Evolutionary conservation across 352 stramenopile genomes (phyloP).

Genomic region (Phytophthora chlamydospora): DNA sequence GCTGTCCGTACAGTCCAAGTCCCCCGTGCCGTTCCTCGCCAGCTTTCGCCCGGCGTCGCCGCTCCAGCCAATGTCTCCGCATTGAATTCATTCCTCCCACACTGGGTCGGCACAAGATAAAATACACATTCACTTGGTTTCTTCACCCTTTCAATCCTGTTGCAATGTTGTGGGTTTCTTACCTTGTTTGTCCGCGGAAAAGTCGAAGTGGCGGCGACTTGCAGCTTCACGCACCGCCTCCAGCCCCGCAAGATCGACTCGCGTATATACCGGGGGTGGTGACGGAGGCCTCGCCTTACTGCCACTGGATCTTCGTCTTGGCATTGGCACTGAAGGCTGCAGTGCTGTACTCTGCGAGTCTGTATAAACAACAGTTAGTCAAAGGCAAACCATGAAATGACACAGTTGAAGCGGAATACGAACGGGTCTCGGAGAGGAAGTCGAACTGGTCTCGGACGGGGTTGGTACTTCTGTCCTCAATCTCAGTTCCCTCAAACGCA

Average conservation of each 20-base stretch:
- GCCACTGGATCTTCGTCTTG: slow-evolving; percentile 9
- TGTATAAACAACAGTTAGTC: slow-evolving; percentile 11
- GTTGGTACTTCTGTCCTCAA: slow-evolving; percentile 39
- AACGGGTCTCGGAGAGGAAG: slow-evolving; percentile 31
- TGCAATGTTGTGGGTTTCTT: not conserved
- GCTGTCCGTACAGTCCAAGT: slow-evolving; percentile 18
- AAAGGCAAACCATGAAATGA: not conserved
- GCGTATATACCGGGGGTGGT: slow-evolving; percentile 20
- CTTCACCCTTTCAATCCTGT: not conserved
- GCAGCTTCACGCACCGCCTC: slow-evolving; percentile 52
- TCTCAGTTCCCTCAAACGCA: slow-evolving; percentile 1
- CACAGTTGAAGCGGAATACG: slow-evolving; percentile 12
- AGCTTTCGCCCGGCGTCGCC: slow-evolving; percentile 40
- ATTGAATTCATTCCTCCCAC: slow-evolving; percentile 27
- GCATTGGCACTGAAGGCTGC: slow-evolving; percentile 1
- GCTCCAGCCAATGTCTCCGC: slow-evolving; percentile 37
- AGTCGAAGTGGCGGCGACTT: slow-evolving; percentile 47
- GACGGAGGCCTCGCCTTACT: slow-evolving; percentile 2
- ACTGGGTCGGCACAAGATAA: slow-evolving; percentile 10
- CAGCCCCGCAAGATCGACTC: slow-evolving; percentile 44
- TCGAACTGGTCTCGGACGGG: slow-evolving; percentile 37
- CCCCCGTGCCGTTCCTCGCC: slow-evolving; percentile 41
- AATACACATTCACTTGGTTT: slow-evolving; percentile 14
- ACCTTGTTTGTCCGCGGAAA: slow-evolving; percentile 40
- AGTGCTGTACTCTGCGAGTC: slow-evolving; percentile 3